Conservation (phyloP, 2,329 filamentous ascomycete genomes). For the Elsinoe batatas region DNA sequence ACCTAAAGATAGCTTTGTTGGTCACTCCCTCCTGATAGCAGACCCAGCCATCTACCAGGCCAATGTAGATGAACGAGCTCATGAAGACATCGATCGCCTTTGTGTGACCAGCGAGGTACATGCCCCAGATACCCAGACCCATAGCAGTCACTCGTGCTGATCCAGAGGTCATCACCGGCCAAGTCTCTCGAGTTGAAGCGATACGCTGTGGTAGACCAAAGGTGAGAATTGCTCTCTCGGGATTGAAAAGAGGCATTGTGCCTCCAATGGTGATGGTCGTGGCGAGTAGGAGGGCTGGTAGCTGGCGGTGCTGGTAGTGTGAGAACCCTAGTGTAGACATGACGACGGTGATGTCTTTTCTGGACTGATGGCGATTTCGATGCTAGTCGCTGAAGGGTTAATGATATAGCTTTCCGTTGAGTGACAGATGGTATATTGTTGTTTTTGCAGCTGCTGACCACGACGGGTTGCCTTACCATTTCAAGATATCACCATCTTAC, state of each 20-base stretch:
- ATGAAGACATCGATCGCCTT: neutral
- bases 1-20: neutral
- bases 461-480: no score
- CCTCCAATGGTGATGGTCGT: neutral
- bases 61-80: neutral
- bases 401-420: no score
- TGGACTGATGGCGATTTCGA: no score
- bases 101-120: neutral
- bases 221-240: neutral
- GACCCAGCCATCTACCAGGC: neutral
- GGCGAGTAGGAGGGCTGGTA: neutral
- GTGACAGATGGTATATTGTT: no score
- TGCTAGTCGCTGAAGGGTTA: no score
- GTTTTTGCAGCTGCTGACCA: no score
- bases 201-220: constrained; percentile 3
- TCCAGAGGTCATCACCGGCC: neutral
- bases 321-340: neutral
- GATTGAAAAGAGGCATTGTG: neutral
- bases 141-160: neutral
- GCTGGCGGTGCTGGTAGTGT: neutral
- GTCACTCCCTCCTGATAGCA: neutral
- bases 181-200: neutral
- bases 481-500: no score
- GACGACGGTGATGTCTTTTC: neutral
- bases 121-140: neutral